Conservation (phyloP, 352 stramenopile genomes). For the Phytophthora tentaculata region DNA sequence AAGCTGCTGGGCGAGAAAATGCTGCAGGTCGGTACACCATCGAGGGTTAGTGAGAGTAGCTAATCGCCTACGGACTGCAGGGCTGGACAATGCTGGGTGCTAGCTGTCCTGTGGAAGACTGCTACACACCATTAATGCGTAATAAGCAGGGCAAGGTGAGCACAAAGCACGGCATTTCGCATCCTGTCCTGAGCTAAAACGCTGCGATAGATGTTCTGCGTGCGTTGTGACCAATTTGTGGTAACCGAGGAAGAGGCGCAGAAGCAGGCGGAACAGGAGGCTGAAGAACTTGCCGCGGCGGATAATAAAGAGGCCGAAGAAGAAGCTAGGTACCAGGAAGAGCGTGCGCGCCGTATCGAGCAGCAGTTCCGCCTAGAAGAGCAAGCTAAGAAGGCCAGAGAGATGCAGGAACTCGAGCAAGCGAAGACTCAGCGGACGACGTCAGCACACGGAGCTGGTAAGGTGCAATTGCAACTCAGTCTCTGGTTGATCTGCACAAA, state of each 20-base stretch:
- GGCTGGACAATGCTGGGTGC: constrained; percentile 80
- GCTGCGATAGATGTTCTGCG: constrained; percentile 68
- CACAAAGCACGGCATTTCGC: not conserved
- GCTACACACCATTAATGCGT: constrained; percentile 82
- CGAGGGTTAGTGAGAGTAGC: not conserved
- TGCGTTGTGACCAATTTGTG: constrained; percentile 76
- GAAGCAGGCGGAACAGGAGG: constrained; percentile 47
- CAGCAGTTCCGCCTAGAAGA: constrained; percentile 77
- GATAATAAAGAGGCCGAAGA: constrained; percentile 50
- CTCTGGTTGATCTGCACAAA: not conserved
- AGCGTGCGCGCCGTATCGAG: constrained; percentile 52
- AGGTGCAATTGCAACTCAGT: not conserved
- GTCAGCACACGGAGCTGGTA: constrained; percentile 36
- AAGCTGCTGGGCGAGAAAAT: constrained; percentile 82
- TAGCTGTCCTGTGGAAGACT: constrained; percentile 71
- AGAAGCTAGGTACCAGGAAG: constrained; percentile 42
- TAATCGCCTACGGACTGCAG: constrained; percentile 33
- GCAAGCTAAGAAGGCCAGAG: constrained; percentile 58
- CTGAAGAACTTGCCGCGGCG: constrained; percentile 46
- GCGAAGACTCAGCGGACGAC: constrained; percentile 14
- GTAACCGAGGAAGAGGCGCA: constrained; percentile 78
- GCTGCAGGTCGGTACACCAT: constrained; percentile 54
- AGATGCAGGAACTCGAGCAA: constrained; percentile 52
- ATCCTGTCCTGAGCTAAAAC: not conserved
- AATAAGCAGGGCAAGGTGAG: constrained; percentile 71